Percentiles rank a stretch among this genome's conserved stretches.
Evolutionary conservation across 768 basidiomycete genomes (phyloP).

Genomic region (Coprinellus micaceus): DNA sequence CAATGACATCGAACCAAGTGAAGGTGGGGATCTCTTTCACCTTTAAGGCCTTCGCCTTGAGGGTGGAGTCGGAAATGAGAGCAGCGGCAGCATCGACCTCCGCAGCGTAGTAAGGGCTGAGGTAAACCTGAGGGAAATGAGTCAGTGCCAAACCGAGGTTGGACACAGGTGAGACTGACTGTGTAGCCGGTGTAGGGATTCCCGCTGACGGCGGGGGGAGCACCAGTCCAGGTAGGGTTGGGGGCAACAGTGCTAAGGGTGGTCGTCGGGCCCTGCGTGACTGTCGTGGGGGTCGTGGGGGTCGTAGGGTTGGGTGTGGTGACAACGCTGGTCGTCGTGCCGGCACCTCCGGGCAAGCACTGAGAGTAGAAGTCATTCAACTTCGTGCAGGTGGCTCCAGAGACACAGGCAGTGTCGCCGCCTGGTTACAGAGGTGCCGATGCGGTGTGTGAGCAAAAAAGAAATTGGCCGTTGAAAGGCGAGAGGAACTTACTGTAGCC

Average conservation of each 20-base stretch:
- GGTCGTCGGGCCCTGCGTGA: slow-evolving; percentile 17
- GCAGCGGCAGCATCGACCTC: slow-evolving; percentile 51
- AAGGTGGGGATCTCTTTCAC: slow-evolving; percentile 61
- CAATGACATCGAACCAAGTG: slow-evolving; percentile 56
- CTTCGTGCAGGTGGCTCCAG: slow-evolving; percentile 31
- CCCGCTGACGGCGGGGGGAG: slow-evolving; percentile 38
- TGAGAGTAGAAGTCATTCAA: slow-evolving; percentile 39
- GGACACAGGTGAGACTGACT: slow-evolving; percentile 22
- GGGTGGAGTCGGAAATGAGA: slow-evolving; percentile 45
- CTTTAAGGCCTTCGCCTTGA: slow-evolving; percentile 45
- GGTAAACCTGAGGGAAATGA: slow-evolving; percentile 36
- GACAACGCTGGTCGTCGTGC: neutral
- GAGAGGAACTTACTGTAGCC: slow-evolving; percentile 36
- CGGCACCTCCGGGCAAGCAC: slow-evolving; percentile 29
- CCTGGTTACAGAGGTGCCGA: too few species aligned
- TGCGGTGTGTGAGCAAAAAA: too few species aligned
- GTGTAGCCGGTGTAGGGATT: slow-evolving; percentile 53
- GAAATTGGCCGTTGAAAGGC: neutral
- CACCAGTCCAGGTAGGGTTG: slow-evolving; percentile 24
- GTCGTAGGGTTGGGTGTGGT: slow-evolving; percentile 16
- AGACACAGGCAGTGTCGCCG: slow-evolving; percentile 38
- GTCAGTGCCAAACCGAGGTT: neutral
- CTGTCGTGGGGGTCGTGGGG: slow-evolving; percentile 16
- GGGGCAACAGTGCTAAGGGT: slow-evolving; percentile 21
- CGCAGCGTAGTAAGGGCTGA: slow-evolving; percentile 52